Evolutionary conservation across 495 filamentous ascomycete genomes (phyloP).

Genomic region (Glonium stellatum): DNA sequence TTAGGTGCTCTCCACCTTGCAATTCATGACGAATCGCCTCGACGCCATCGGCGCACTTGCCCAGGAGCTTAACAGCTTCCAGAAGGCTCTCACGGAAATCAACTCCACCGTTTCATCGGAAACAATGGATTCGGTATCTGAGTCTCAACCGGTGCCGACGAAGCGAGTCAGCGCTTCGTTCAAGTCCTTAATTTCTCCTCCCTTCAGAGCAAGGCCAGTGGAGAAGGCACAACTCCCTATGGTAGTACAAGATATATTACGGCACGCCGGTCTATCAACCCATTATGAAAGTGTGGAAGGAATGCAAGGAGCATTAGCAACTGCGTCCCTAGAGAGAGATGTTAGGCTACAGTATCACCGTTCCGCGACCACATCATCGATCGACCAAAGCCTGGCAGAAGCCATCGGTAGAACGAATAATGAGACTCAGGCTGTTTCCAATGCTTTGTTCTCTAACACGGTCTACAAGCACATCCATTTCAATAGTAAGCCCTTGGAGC

Average conservation of each 20-base stretch:
- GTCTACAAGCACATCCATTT: slow-evolving; percentile 10
- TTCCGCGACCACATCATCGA: slow-evolving; percentile 3
- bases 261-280: slow-evolving; percentile 12
- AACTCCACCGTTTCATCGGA: slow-evolving; percentile 1
- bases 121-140: neutral
- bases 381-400: slow-evolving; percentile 8
- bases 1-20: slow-evolving; percentile 23
- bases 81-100: slow-evolving; percentile 18
- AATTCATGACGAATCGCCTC: slow-evolving; percentile 24
- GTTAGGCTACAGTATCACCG: slow-evolving; percentile 17
- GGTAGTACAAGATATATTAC: slow-evolving; percentile 14
- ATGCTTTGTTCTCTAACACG: slow-evolving; percentile 18
- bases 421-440: slow-evolving; percentile 9
- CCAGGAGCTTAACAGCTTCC: slow-evolving; percentile 12
- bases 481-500: slow-evolving; percentile 10
- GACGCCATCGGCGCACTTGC: slow-evolving; percentile 13
- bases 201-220: slow-evolving; percentile 13
- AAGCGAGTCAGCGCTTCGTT: slow-evolving; percentile 10
- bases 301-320: slow-evolving; percentile 10
- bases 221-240: slow-evolving; percentile 16
- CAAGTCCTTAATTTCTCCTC: slow-evolving; percentile 11
- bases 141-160: neutral
- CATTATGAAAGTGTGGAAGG: slow-evolving; percentile 9
- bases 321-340: slow-evolving; percentile 10
- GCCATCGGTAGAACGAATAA: slow-evolving; percentile 12